Base-by-base conservation (phyloP, 371 early-diverging fungal genomes). In the Polyrhizophydium stewartii region DNA sequence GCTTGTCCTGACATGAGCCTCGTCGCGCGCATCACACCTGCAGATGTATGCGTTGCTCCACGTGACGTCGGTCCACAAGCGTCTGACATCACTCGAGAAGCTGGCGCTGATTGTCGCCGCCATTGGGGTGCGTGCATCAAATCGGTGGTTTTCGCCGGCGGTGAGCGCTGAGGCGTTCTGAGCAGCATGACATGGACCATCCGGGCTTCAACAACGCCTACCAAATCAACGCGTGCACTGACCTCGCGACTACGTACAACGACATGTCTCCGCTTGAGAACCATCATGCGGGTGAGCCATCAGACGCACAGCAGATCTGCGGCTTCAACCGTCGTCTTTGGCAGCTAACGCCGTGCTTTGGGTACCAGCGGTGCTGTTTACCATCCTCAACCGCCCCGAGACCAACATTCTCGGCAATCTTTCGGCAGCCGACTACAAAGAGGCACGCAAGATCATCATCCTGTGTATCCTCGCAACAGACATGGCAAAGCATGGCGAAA, bases 401-500 rank as follows among this genome's bases (percentile, higher is more conserved):
- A 64, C 75, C 12, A 82, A 82, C 59, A 67, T 83, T 40, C 61
- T 83, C 30, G 47, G 47, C 16, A 65, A 58, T n/a, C 57, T 83
- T 17, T 35, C 72, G 0, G 68, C 71, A 21, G 55, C 63, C 28
- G 73, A 71, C 45, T 83, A 65, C 66, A 51, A 62, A 19, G 79
- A 77, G 25, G 55, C 67, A 16, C 58, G 83, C 33, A 81, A 79
- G 60, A 59, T 61, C 27, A 68, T 79, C 24, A 77, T 83, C 53
- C 62, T 57, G 55, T 79, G 79, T 61, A 75, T 83, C 58, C 64
- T 83, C 7, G 74, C 81, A 16, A 83, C 83, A 2, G 83, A 83
- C 56, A 75, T 83, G 81, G 81, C 76, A 10, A 79, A 73, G 58
- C 83, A 83, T 58, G 78, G 78, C 28, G 76, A 77, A 53, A 73